Conservation (phyloP, 2,329 filamentous ascomycete species). For the Bipolaris cookei region DNA sequence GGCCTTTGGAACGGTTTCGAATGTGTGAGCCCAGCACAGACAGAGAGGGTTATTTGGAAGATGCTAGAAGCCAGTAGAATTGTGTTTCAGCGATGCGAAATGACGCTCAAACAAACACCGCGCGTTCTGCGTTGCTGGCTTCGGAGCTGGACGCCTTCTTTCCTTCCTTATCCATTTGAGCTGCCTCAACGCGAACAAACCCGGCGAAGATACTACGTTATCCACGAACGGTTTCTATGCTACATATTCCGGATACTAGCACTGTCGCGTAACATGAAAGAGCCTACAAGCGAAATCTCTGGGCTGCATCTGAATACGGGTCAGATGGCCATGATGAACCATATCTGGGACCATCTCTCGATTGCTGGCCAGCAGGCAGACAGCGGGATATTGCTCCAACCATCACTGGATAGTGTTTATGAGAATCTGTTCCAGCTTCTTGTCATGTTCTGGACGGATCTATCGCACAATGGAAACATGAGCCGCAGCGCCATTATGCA, state of each 20-base stretch:
- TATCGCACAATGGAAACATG: constrained; percentile 9
- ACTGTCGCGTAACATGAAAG: constrained; percentile 13
- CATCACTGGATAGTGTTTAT: constrained; percentile 1
- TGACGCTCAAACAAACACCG: constrained; percentile 10
- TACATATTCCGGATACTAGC: constrained; percentile 13
- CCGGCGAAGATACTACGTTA: constrained; percentile 10
- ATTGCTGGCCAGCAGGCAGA: constrained; percentile 6
- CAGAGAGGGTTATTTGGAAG: constrained; percentile 14
- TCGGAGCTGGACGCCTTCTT: constrained; percentile 15
- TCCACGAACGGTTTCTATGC: constrained; percentile 12
- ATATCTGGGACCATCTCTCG: constrained; percentile 10
- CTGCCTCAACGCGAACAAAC: constrained; percentile 15
- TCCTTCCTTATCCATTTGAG: constrained; percentile 13
- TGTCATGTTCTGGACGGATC: constrained; percentile 17
- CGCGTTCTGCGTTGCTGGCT: constrained; percentile 16
- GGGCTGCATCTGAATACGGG: constrained; percentile 12
- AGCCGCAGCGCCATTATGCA: constrained; percentile 8
- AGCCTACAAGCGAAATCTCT: constrained; percentile 11
- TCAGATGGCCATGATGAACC: constrained; percentile 14
- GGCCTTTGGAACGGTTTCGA: constrained; percentile 1
- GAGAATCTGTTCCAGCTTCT: constrained; percentile 16
- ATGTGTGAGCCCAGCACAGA: background rate
- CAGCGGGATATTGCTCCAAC: constrained; percentile 2
- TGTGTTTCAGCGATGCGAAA: constrained; percentile 11
- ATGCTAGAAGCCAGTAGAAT: constrained; percentile 16